Evolutionary conservation across 192 early-diverging fungal species (phyloP).

Genomic region (Globomyces pollinis-pini): DNA sequence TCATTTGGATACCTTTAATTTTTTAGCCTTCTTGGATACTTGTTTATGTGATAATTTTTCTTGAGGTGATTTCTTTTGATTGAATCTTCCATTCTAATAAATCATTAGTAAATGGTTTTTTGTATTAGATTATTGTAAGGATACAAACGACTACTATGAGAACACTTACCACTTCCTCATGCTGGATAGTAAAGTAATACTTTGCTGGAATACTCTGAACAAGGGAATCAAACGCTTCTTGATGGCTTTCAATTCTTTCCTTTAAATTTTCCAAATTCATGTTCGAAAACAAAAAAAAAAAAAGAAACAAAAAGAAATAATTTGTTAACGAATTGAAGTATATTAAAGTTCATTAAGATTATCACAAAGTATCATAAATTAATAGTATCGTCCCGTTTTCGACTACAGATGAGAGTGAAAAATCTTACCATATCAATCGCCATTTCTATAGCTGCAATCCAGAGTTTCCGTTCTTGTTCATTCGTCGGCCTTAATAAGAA

Average conservation of each 20-base stretch:
- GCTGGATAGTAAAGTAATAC: conserved; percentile 65
- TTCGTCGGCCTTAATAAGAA: too few relatives aligned
- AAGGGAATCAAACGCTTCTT: conserved; percentile 63
- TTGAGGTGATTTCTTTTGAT: conserved; percentile 71
- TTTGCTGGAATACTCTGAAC: conserved; percentile 77
- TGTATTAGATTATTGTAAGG: not conserved
- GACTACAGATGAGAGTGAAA: too few relatives aligned
- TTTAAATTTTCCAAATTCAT: too few relatives aligned
- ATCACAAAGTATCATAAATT: too few relatives aligned
- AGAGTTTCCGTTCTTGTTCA: too few relatives aligned
- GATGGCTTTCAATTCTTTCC: conserved; percentile 57
- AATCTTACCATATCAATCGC: too few relatives aligned
- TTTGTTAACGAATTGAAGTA: too few relatives aligned
- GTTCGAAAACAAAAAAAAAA: too few relatives aligned
- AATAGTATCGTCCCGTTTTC: too few relatives aligned
- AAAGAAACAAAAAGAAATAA: too few relatives aligned
- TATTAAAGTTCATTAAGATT: too few relatives aligned
- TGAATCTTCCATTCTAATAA: not conserved
- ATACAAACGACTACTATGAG: not conserved
- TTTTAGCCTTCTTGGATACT: conserved; percentile 72
- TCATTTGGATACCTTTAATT: conserved; percentile 41
- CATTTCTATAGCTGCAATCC: too few relatives aligned
- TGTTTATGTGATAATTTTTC: conserved; percentile 75
- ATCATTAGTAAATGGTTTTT: conserved; percentile 31
- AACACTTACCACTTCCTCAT: conserved; percentile 46